Base-by-base conservation (phyloP, 176 grass and related monocot genomes). In the Hyparrhenia diplandra region DNA sequence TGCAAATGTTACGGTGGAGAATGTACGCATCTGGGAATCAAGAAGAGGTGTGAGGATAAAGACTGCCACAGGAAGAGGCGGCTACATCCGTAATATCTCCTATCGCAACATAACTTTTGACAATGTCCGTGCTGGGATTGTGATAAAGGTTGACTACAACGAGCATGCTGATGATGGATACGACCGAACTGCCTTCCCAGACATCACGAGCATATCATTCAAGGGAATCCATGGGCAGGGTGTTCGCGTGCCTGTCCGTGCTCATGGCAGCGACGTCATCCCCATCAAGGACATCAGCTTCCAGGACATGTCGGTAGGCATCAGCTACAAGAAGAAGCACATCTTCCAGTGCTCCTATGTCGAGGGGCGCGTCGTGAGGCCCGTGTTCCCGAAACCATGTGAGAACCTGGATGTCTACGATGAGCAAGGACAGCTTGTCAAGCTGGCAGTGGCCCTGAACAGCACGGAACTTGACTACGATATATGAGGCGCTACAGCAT, bases 301-400 rank as follows among this genome's bases (percentile, higher is more conserved):
- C 63, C 83, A 76, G 36, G 88, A 91, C 69, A 90, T 98, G 88
- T 85, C 85, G 46, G 84, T 98, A 27, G 92, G 92, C 67, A 89
- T 94, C 81, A 94, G 87, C 84, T 94, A 94, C 86, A 94, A 98
- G 92, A 98, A 92, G 88, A 98, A 98, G 86, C 90, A 89, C 63
- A 92, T 98, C 68, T 98, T 98, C 67, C 95, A 92, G 58, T 98
- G 95, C 78, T 90, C 92, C 27, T 94, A 89, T n/a, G 75, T 98
- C 0, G 8, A 89, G 43, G 95, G 92, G 20, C 87, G 83, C 39
- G 86, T 89, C 41, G 75, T 98, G 0, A 90, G 92, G 12, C 62
- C 84, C 24, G 83, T 98, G 23, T 94, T 91, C 73, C 95, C 95
- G 30, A 85, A 89, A 51, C 92, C 95, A 39, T 94, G 95, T 54